A percentile compares a stretch with the other conserved stretches of the same genome.
phyloP scores from a whole-genome alignment of 805 yeast species.

The Kodamaea jinghongensis region DNA sequence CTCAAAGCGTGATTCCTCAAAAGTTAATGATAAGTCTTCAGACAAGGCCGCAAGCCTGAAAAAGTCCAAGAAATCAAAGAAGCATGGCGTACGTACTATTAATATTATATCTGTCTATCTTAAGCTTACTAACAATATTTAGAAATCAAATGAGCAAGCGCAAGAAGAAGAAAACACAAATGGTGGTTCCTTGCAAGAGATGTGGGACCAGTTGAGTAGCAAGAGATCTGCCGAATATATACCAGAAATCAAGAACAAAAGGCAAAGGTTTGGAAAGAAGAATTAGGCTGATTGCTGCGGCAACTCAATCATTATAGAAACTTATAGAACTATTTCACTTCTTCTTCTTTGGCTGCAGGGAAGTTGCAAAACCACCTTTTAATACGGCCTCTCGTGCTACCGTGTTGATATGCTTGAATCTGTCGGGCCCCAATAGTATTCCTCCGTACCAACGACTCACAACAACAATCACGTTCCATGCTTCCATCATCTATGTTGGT shows the following conservation, averaged over 20 bases:
- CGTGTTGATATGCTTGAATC: slow-evolving; percentile 90
- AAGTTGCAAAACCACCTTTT: slow-evolving; percentile 5
- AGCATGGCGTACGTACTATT: background rate
- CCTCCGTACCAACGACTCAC: slow-evolving; percentile 96
- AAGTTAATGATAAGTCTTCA: no score
- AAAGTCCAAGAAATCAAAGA: slow-evolving; percentile 4
- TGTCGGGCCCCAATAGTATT: slow-evolving; percentile 83
- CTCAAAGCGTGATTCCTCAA: no score
- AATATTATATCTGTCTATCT: background rate
- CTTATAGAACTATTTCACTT: background rate
- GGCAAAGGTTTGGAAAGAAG: slow-evolving; percentile 12
- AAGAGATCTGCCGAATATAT: slow-evolving; percentile 12
- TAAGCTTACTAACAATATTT: slow-evolving; percentile 3
- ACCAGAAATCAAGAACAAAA: slow-evolving; percentile 15
- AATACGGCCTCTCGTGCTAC: slow-evolving; percentile 79
- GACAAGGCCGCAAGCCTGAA: background rate
- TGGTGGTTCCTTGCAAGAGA: slow-evolving; percentile 6
- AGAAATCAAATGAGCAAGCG: background rate
- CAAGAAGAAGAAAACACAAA: slow-evolving; percentile 10
- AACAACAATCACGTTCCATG: slow-evolving; percentile 79
- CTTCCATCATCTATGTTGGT: slow-evolving; percentile 58
- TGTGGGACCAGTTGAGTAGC: slow-evolving; percentile 10
- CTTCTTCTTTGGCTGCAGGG: slow-evolving; percentile 3
- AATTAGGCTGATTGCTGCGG: background rate
- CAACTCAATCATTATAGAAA: background rate